A percentile compares a stretch with the other conserved stretches of the same genome.
phyloP scores from a whole-genome alignment of 208 protist genomes.

The Crithidia sp. region DNA sequence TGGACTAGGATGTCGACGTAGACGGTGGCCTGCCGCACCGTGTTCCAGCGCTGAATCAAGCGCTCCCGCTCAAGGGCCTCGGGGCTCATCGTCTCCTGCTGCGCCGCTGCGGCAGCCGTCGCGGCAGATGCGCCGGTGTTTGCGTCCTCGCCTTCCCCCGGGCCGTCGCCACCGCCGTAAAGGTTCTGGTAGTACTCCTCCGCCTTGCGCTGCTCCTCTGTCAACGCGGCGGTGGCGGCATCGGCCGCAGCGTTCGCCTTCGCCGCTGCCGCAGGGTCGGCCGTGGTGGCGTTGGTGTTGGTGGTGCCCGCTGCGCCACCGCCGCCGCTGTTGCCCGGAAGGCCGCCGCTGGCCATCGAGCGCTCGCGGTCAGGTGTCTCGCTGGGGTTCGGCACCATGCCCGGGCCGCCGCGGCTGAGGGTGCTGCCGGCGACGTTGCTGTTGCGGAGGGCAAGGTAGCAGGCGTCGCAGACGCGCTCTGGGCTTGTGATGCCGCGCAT shows the following conservation, averaged over 20 bases:
- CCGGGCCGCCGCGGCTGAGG: constrained; percentile 11
- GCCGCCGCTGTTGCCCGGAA: neutral
- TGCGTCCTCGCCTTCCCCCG: neutral
- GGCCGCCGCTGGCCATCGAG: neutral
- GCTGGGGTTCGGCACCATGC: constrained; percentile 14
- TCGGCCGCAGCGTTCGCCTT: neutral
- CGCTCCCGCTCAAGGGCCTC: constrained; percentile 57
- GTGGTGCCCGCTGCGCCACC: neutral
- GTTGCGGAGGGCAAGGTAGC: constrained; percentile 59
- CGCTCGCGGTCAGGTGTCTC: constrained; percentile 13
- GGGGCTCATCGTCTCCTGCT: constrained; percentile 19
- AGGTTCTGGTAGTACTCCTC: constrained; percentile 33
- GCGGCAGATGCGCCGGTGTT: neutral
- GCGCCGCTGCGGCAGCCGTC: neutral
- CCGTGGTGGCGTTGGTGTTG: neutral
- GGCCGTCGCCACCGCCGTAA: constrained; percentile 22
- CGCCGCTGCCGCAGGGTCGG: too few relatives aligned
- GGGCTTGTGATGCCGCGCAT: constrained; percentile 50
- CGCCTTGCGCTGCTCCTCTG: constrained; percentile 21
- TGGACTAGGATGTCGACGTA: constrained; percentile 86
- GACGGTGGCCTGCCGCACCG: constrained; percentile 57
- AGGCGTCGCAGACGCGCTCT: constrained; percentile 78
- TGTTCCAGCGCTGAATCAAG: constrained; percentile 59
- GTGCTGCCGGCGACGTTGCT: constrained; percentile 25
- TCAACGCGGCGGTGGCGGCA: constrained; percentile 1